A percentile compares a stretch with the other conserved stretches of the same genome.
phyloP scores from a whole-genome alignment of 306 rosid species.

The Gastrolobium villosum region DNA sequence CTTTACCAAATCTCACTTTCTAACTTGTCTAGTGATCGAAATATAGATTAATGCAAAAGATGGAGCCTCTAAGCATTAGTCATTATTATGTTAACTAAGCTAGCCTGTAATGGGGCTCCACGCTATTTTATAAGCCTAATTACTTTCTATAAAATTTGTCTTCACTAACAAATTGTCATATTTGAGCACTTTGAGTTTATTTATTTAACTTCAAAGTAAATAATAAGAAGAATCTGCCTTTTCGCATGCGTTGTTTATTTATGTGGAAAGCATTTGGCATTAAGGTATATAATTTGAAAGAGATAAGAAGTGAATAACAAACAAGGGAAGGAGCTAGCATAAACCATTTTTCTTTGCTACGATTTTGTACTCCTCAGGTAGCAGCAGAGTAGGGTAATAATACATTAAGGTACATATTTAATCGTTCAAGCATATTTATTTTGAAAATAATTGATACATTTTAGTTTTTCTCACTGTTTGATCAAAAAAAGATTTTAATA shows the following conservation, averaged over 20 bases:
- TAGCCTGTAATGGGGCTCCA: conserved; percentile 52
- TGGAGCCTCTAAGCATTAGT: conserved; percentile 47
- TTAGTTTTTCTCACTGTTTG: conserved; percentile 13
- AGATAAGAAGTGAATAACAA: not conserved
- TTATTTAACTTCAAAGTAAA: conserved; percentile 4
- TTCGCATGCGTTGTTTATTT: not conserved
- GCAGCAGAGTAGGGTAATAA: conserved; percentile 1
- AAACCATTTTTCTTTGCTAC: not conserved
- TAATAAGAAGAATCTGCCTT: not conserved
- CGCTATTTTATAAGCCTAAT: conserved; percentile 35
- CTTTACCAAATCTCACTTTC: conserved; percentile 55
- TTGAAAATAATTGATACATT: not conserved
- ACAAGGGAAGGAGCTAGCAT: not conserved
- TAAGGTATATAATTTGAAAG: not conserved
- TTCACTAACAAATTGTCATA: conserved; percentile 51
- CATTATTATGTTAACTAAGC: conserved; percentile 53
- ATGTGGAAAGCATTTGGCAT: not conserved
- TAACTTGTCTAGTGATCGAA: conserved; percentile 49
- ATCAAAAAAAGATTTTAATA: no score
- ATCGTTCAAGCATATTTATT: not conserved
- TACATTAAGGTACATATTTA: not conserved
- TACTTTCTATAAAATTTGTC: conserved; percentile 58
- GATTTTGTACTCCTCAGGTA: not conserved
- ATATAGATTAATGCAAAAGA: conserved; percentile 45
- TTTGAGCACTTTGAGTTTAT: not conserved